Evolutionary conservation across 805 yeast genomes (phyloP).

Genomic region (Danielia oregonensis): DNA sequence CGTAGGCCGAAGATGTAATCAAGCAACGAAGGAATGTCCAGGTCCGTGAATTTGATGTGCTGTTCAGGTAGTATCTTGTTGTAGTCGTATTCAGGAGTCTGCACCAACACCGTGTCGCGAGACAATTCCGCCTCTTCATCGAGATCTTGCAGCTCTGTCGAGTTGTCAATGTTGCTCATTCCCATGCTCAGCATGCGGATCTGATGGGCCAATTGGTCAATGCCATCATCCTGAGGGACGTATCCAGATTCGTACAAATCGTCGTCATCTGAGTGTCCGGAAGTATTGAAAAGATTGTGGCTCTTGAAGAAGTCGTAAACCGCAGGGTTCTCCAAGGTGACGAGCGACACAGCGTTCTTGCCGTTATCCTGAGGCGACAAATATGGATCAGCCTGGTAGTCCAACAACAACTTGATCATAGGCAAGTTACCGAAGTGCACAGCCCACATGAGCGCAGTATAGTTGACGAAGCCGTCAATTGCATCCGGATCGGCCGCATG

Average conservation of each 20-base stretch:
- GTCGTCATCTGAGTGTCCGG: constrained; percentile 2
- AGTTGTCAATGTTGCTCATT: constrained; percentile 15
- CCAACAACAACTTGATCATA: constrained; percentile 54
- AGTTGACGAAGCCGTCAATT: constrained; percentile 47
- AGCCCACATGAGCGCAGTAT: constrained; percentile 86
- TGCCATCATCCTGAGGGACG: constrained; percentile 19
- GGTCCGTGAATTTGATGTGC: constrained; percentile 58
- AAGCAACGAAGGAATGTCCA: constrained; percentile 47
- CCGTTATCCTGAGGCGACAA: constrained; percentile 28
- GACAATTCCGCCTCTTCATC: constrained; percentile 26
- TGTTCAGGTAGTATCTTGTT: constrained; percentile 53
- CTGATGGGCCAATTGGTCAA: constrained; percentile 32
- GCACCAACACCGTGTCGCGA: constrained; percentile 25
- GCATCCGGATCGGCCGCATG: constrained; percentile 47
- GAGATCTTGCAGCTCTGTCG: constrained; percentile 18
- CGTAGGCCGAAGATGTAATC: constrained; percentile 47
- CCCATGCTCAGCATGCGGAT: constrained; percentile 32
- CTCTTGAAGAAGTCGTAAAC: constrained; percentile 55
- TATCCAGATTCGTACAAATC: constrained; percentile 3
- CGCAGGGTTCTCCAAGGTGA: constrained; percentile 49
- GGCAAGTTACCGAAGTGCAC: constrained; percentile 56
- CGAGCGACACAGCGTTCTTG: constrained; percentile 55
- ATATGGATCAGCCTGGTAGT: constrained; percentile 61
- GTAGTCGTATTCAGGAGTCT: constrained; percentile 49
- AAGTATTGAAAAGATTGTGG: constrained; percentile 37